These are phyloP conservation scores for Beauveria caledonica DNA, from an alignment of 2,329 filamentous ascomycete genomes.

Conservation along the genomic window DNA sequence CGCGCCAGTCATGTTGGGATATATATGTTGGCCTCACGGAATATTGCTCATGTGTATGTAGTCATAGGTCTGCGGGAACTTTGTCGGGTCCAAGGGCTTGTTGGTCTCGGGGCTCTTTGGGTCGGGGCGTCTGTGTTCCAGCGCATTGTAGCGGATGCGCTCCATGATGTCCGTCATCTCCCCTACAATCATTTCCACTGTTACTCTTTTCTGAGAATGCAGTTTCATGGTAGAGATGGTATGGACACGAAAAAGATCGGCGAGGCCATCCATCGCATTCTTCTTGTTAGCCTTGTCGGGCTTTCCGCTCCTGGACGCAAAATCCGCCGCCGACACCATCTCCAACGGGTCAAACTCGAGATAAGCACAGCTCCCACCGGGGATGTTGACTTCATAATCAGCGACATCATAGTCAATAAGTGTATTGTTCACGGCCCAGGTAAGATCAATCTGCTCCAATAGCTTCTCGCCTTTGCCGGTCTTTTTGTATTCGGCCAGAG, in stretches of 20 bases:
- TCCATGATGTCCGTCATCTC: constrained; percentile 25
- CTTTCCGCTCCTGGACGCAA: not conserved
- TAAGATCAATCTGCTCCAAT: not conserved
- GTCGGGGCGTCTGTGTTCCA: constrained; percentile 15
- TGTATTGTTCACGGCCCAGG: not conserved
- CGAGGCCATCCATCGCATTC: not conserved
- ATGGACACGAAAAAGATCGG: not conserved
- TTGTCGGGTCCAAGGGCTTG: constrained; percentile 13
- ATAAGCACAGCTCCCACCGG: not conserved
- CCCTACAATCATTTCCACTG: constrained; percentile 21
- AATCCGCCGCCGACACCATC: not conserved
- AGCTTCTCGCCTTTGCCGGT: not conserved
- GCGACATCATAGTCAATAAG: not conserved
- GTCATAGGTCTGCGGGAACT: constrained; percentile 21
- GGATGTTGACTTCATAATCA: not conserved
- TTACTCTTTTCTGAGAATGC: not conserved
- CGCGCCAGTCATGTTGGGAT: not conserved
- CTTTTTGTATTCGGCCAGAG: not conserved
- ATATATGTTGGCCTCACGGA: constrained; percentile 15
- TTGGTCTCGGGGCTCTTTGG: not conserved
- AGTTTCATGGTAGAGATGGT: not conserved
- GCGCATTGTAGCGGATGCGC: constrained; percentile 18
- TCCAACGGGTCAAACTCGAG: not conserved
- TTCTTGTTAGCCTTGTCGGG: not conserved
- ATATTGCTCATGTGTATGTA: constrained; percentile 24